Evolutionary conservation across 371 early-diverging fungal genomes (phyloP), one percentile per base, ranked within the genome.

Genomic region (Rhizopus sp.): DNA sequence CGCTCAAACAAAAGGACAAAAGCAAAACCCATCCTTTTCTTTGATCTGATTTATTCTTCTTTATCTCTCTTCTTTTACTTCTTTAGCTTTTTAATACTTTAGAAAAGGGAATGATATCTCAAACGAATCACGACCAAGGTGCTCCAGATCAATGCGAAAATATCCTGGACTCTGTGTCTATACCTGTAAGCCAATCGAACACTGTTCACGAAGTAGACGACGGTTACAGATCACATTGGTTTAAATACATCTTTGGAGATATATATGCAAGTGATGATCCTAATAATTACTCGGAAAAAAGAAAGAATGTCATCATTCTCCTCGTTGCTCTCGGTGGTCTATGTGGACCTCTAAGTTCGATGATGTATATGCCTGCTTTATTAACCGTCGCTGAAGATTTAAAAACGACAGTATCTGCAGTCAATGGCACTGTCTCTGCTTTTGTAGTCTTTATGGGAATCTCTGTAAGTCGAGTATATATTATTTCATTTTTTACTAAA

Each of bases 361-460:
- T 61, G 56, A 73, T 77, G 46, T 70, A 78, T 64, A 73, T 77
- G 77, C 77, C 77, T 34, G 72, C 68, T 12, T 59, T 77, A 3
- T 30, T 71, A 17, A 63, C 72, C 40, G 68, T 77, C 16, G 68
- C 60, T 33, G 17, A 62, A 13, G 72, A 73, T 40, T 55, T 77
- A 34, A 32, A 69, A 40, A 77, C 77, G 3, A 64, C 64, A 5
- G 44, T 60, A 5, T 61, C 62, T 39, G 56, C 71, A 29, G 63
- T 78, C 50, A 72, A 69, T 60, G 78, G 71, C 4, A 72, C 73
- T 34, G 70, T 72, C 0, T 64, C 77, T 45, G 66, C 69, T 10
- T 76, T 58, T 52, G 70, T 76, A 41, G 67, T 76, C 2, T 60
- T 72, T 46, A 58, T 70, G 65, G 72, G 72, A 6, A 65, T 72